phyloP scores from a whole-genome alignment of 192 early-diverging fungal species.

The Entomortierella parvispora region DNA sequence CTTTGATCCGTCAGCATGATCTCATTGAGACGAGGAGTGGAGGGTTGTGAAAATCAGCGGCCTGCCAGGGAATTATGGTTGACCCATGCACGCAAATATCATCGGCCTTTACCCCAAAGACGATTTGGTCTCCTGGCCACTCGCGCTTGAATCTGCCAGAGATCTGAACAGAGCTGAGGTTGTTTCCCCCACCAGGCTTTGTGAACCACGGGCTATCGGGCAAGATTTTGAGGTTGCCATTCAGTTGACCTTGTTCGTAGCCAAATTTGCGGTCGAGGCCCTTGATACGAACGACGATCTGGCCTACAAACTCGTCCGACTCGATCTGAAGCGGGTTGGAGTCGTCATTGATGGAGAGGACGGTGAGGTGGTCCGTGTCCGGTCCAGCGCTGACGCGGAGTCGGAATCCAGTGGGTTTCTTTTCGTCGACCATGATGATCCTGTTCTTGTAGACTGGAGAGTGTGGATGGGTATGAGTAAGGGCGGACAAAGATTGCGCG shows the following conservation, averaged over 20 bases:
- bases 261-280: conserved; percentile 70
- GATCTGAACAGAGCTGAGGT: conserved; percentile 79
- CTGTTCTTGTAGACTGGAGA: not conserved
- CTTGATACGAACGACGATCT: conserved; percentile 73
- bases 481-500: too few relatives aligned
- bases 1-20: not conserved
- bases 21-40: not conserved
- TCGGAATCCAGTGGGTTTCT: conserved; percentile 25
- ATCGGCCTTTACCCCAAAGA: conserved; percentile 69
- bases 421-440: not conserved
- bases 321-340: conserved; percentile 69
- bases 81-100: not conserved
- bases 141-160: conserved; percentile 77
- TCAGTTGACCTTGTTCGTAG: conserved; percentile 29
- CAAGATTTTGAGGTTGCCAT: conserved; percentile 16
- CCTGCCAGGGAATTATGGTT: not conserved
- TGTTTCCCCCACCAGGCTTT: conserved; percentile 69
- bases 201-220: conserved; percentile 41
- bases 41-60: not conserved
- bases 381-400: conserved; percentile 54
- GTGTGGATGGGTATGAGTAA: too few relatives aligned
- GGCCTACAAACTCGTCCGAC: conserved; percentile 69
- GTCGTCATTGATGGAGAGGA: conserved; percentile 71
- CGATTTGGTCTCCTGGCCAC: conserved; percentile 69
- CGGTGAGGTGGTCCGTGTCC: conserved; percentile 43